These are phyloP conservation scores for Parmelia sp. DNA, from an alignment of 495 filamentous ascomycete genomes.

Conservation along the genomic window DNA sequence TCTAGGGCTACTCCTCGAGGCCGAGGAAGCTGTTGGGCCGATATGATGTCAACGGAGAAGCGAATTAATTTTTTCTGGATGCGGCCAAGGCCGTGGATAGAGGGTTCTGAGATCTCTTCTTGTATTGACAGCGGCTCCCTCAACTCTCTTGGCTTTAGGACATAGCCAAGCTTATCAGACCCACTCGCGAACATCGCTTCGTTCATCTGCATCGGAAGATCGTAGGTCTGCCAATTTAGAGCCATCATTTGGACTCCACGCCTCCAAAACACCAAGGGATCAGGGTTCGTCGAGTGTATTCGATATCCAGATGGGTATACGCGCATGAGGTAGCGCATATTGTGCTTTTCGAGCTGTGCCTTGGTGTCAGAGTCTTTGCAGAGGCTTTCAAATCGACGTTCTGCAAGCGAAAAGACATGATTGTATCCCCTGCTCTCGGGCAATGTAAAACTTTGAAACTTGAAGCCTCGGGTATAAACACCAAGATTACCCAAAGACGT, in stretches of 20 bases:
- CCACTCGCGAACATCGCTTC: conserved; percentile 97
- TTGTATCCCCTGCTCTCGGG: conserved; percentile 77
- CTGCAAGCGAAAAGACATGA: conserved; percentile 89
- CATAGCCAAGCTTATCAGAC: conserved; percentile 79
- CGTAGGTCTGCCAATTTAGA: conserved; percentile 97
- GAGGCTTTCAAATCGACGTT: conserved; percentile 72
- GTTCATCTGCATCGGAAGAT: conserved; percentile 89
- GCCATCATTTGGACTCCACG: conserved; percentile 95
- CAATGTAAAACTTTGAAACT: conserved; percentile 67
- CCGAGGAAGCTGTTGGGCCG: conserved; percentile 87
- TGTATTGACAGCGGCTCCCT: conserved; percentile 47
- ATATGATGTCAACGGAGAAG: conserved; percentile 83
- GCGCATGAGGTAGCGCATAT: conserved; percentile 84
- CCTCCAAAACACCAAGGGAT: conserved; percentile 86
- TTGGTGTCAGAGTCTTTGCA: conserved; percentile 66
- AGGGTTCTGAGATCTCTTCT: conserved; percentile 23
- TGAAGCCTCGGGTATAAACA: conserved; percentile 82
- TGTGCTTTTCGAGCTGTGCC: conserved; percentile 73
- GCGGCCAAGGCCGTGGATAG: conserved; percentile 40
- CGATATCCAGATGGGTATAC: conserved; percentile 83
- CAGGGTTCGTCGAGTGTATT: conserved; percentile 81
- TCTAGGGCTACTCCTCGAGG: conserved; percentile 62
- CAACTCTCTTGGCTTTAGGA: conserved; percentile 83
- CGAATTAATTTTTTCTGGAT: conserved; percentile 68
- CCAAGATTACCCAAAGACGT: conserved; percentile 77